These are phyloP conservation scores for Ogataea zsoltii DNA, from an alignment of 805 yeast species.

Conservation along the genomic window DNA sequence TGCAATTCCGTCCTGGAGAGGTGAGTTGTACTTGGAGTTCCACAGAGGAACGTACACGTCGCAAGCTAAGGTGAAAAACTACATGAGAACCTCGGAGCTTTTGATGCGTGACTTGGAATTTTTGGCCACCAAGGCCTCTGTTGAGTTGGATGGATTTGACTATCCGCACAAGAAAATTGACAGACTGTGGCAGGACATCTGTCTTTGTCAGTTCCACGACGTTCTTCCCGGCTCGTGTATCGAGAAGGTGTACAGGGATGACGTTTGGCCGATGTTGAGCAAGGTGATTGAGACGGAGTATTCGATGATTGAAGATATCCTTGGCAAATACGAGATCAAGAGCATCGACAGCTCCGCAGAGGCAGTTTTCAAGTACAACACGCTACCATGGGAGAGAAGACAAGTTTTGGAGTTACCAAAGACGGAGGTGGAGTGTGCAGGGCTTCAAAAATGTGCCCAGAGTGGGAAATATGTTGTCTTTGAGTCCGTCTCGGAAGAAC, in stretches of 20 bases:
- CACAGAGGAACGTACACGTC: slow-evolving; percentile 97
- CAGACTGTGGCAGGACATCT: slow-evolving; percentile 82
- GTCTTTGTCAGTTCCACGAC: slow-evolving; percentile 94
- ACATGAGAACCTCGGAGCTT: slow-evolving; percentile 75
- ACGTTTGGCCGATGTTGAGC: slow-evolving; percentile 76
- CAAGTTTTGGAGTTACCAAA: slow-evolving; percentile 40
- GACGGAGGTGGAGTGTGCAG: neutral
- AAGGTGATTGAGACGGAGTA: slow-evolving; percentile 55
- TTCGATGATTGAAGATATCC: slow-evolving; percentile 51
- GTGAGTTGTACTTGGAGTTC: slow-evolving; percentile 91
- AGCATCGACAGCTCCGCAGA: slow-evolving; percentile 13
- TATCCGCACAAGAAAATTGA: slow-evolving; percentile 75
- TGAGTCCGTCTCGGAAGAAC: slow-evolving; percentile 8
- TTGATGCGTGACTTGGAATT: slow-evolving; percentile 84
- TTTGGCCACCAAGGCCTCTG: slow-evolving; percentile 74
- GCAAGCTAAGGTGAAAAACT: slow-evolving; percentile 81
- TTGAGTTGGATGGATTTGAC: slow-evolving; percentile 49
- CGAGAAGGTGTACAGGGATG: slow-evolving; percentile 87
- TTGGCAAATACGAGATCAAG: slow-evolving; percentile 14
- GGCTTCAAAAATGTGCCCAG: slow-evolving; percentile 10
- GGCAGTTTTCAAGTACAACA: slow-evolving; percentile 42
- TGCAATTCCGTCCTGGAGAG: slow-evolving; percentile 82
- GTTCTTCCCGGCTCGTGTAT: slow-evolving; percentile 97
- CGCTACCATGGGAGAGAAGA: slow-evolving; percentile 65
- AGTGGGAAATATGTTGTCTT: slow-evolving; percentile 21